These are phyloP conservation scores for Trametes hirsuta DNA, from an alignment of 1,284 basidiomycete species.

Conservation along the genomic window DNA sequence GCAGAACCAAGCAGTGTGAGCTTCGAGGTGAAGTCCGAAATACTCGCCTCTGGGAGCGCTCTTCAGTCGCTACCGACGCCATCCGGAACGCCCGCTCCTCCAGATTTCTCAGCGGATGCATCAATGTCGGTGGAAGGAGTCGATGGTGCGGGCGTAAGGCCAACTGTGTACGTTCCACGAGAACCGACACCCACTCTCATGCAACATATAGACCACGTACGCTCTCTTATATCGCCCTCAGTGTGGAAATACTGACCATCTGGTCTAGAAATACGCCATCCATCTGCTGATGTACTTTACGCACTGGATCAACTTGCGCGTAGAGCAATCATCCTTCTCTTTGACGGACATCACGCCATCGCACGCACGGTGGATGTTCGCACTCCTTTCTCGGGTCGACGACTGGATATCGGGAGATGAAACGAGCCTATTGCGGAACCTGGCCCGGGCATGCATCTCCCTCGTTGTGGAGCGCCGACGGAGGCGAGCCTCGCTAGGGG, in stretches of 20 bases:
- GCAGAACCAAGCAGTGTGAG: neutral
- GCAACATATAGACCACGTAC: slow-evolving; percentile 59
- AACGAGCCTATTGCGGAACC: slow-evolving; percentile 74
- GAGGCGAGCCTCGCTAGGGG: slow-evolving; percentile 5
- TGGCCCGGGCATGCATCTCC: slow-evolving; percentile 74
- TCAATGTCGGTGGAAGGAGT: neutral
- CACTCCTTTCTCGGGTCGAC: slow-evolving; percentile 76
- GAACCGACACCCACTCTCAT: slow-evolving; percentile 63
- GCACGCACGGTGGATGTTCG: slow-evolving; percentile 86
- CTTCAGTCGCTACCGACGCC: slow-evolving; percentile 46
- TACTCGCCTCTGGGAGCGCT: slow-evolving; percentile 25
- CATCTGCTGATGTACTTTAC: slow-evolving; percentile 82
- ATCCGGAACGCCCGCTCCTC: slow-evolving; percentile 41
- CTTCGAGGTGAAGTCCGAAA: neutral
- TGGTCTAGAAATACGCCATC: slow-evolving; percentile 60
- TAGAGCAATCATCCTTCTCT: slow-evolving; percentile 47
- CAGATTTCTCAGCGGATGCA: slow-evolving; percentile 7
- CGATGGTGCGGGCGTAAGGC: slow-evolving; percentile 9
- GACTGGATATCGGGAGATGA: slow-evolving; percentile 77
- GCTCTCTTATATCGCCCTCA: neutral
- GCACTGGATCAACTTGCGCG: slow-evolving; percentile 74
- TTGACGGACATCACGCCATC: slow-evolving; percentile 55
- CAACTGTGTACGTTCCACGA: slow-evolving; percentile 31
- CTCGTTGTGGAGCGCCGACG: slow-evolving; percentile 50
- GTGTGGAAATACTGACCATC: slow-evolving; percentile 11